Evolutionary conservation across 768 basidiomycete species (phyloP).

Genomic region (Paxillus ammoniavirescens): DNA sequence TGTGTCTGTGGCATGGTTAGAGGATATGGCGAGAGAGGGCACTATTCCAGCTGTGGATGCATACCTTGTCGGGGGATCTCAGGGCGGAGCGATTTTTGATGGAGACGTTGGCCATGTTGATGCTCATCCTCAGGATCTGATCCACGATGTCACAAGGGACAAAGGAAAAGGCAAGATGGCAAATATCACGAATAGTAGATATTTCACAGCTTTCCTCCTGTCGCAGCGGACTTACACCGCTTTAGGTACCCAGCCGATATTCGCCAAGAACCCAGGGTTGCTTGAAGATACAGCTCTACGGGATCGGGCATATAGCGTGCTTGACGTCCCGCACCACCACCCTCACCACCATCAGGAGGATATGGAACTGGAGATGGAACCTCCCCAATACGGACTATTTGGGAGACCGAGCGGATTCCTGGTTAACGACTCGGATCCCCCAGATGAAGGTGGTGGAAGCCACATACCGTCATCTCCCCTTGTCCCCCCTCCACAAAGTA

Average conservation of each 20-base stretch:
- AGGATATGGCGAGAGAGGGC: slow-evolving; percentile 54
- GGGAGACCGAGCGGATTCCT: slow-evolving; percentile 36
- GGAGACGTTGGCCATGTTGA: slow-evolving; percentile 26
- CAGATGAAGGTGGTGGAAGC: slow-evolving; percentile 4
- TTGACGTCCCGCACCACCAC: not conserved
- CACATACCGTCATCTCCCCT: slow-evolving; percentile 16
- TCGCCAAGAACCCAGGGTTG: slow-evolving; percentile 19
- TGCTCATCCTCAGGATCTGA: not conserved
- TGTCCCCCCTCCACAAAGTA: slow-evolving; percentile 25
- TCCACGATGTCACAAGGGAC: slow-evolving; percentile 9
- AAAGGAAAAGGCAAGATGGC: slow-evolving; percentile 37
- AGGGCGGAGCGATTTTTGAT: slow-evolving; percentile 40
- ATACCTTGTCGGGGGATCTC: slow-evolving; percentile 31
- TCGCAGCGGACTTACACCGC: not conserved
- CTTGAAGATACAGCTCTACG: slow-evolving; percentile 16
- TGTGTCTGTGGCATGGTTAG: slow-evolving; percentile 71
- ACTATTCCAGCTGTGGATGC: slow-evolving; percentile 36
- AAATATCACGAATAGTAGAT: slow-evolving; percentile 39
- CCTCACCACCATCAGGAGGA: not conserved
- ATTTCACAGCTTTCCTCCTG: not conserved
- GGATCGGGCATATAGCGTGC: not conserved
- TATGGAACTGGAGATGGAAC: not conserved
- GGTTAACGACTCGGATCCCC: slow-evolving; percentile 20
- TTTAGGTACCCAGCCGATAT: slow-evolving; percentile 14
- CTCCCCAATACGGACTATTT: slow-evolving; percentile 18